Percentiles rank a stretch among this genome's conserved stretches.
Evolutionary conservation across 192 early-diverging fungal genomes (phyloP).

Genomic region (Entomortierella parvispora): DNA sequence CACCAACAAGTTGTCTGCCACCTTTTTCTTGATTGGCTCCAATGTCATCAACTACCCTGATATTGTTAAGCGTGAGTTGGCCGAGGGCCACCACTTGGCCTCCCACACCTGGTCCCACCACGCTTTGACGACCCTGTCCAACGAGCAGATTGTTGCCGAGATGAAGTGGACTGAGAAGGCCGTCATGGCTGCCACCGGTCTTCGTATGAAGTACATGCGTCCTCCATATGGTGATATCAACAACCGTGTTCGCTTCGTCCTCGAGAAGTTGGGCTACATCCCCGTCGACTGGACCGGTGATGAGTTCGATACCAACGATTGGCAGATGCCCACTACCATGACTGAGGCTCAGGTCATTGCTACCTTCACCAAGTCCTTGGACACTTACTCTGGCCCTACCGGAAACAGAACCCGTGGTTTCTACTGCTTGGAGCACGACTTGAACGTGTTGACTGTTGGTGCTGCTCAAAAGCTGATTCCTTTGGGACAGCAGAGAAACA

Average conservation of each 20-base stretch:
- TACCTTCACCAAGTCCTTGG: constrained; percentile 5
- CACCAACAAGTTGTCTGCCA: constrained; percentile 49
- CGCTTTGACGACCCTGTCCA: constrained; percentile 54
- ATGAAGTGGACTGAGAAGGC: constrained; percentile 67
- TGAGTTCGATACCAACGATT: constrained; percentile 44
- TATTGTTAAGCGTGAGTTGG: constrained; percentile 35
- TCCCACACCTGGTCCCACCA: constrained; percentile 71
- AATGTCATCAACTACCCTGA: constrained; percentile 53
- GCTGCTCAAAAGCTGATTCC: constrained; percentile 51
- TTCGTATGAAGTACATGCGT: constrained; percentile 63
- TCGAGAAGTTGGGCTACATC: constrained; percentile 59
- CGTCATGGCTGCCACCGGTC: constrained; percentile 58
- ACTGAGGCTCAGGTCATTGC: constrained; percentile 39
- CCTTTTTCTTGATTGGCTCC: constrained; percentile 58
- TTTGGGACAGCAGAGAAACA: constrained; percentile 8
- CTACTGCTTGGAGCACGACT: constrained; percentile 54
- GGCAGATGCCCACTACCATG: constrained; percentile 45
- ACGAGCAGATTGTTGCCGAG: constrained; percentile 61
- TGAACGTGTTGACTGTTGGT: constrained; percentile 40
- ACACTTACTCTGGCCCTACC: constrained; percentile 7
- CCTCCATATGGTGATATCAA: constrained; percentile 73
- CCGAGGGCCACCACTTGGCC: constrained; percentile 59
- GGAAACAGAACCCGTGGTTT: constrained; percentile 42
- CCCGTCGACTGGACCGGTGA: constrained; percentile 29
- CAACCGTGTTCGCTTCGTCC: constrained; percentile 73